Percentiles rank a stretch among this genome's conserved stretches.
Evolutionary conservation across 345 rosid genomes (phyloP).

Genomic region (Ricinus communis): DNA sequence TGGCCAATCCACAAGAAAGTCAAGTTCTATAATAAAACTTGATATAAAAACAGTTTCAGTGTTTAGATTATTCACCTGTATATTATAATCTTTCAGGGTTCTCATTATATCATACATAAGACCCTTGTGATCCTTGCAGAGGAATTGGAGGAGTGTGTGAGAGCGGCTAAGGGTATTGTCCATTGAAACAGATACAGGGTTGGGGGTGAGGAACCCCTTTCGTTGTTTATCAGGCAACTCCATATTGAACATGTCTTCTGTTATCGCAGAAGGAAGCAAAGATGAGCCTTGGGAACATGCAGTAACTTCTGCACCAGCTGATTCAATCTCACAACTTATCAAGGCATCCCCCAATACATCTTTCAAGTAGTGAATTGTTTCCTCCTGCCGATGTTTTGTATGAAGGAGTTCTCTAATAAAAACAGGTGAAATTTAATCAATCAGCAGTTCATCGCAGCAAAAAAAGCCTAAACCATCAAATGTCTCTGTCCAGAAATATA

Average conservation of each 20-base stretch:
- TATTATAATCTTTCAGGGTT: conserved; percentile 62
- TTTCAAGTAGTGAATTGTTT: conserved; percentile 41
- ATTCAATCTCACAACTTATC: conserved; percentile 66
- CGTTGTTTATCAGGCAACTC: conserved; percentile 38
- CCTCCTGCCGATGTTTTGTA: conserved; percentile 43
- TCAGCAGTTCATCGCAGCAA: neutral
- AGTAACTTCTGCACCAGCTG: conserved; percentile 46
- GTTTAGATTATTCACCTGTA: conserved; percentile 42
- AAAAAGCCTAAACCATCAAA: neutral
- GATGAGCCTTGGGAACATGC: conserved; percentile 59
- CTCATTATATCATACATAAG: conserved; percentile 65
- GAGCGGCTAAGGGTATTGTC: conserved; percentile 63
- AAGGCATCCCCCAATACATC: conserved; percentile 46
- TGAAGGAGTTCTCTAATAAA: conserved; percentile 53
- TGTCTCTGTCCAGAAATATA: neutral
- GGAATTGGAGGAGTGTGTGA: conserved; percentile 56
- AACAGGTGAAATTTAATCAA: neutral
- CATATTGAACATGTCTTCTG: conserved; percentile 47
- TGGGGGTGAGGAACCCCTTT: conserved; percentile 38
- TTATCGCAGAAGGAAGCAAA: conserved; percentile 57
- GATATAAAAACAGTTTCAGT: neutral
- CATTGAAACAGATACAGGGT: conserved; percentile 39
- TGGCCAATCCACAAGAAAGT: neutral
- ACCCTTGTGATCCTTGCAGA: conserved; percentile 72
- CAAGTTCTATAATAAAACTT: neutral